These are phyloP conservation scores for Linnemannia schmuckeri DNA, from an alignment of 192 early-diverging fungal genomes.

Conservation along the genomic window DNA sequence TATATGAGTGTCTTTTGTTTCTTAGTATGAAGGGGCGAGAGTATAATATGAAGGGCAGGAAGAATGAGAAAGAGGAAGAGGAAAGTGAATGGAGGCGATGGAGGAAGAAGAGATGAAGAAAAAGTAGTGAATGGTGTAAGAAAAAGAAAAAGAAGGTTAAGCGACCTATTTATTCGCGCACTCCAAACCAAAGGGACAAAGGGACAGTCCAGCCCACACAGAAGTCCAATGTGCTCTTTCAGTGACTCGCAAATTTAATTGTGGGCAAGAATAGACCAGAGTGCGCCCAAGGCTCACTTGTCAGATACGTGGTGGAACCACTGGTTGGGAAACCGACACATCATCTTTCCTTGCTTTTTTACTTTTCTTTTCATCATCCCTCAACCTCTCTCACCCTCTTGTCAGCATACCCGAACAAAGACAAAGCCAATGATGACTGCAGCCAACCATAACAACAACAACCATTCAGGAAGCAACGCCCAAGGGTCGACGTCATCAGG, in stretches of 20 bases:
- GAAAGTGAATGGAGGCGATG: background rate
- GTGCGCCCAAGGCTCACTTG: background rate
- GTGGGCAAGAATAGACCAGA: background rate
- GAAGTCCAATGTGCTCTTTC: background rate
- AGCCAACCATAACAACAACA: conserved; percentile 20
- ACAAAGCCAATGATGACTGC: conserved; percentile 48
- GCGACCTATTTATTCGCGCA: background rate
- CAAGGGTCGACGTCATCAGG: background rate
- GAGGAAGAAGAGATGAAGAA: background rate
- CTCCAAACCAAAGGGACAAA: background rate
- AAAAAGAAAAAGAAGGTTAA: background rate
- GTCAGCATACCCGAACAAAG: background rate
- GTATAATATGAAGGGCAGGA: background rate
- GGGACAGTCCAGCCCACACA: background rate
- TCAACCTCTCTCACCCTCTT: background rate
- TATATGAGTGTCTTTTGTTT: background rate
- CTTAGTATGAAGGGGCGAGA: background rate
- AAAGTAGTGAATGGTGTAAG: background rate
- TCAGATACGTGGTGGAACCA: background rate
- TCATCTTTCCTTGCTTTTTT: background rate
- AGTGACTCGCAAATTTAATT: background rate
- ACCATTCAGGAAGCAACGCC: conserved; percentile 5
- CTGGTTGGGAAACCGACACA: background rate
- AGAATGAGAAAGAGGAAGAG: background rate
- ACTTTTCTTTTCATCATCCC: conserved; percentile 1